Base-by-base conservation (phyloP, 805 yeast genomes). In the Hanseniaspora thailandica region DNA sequence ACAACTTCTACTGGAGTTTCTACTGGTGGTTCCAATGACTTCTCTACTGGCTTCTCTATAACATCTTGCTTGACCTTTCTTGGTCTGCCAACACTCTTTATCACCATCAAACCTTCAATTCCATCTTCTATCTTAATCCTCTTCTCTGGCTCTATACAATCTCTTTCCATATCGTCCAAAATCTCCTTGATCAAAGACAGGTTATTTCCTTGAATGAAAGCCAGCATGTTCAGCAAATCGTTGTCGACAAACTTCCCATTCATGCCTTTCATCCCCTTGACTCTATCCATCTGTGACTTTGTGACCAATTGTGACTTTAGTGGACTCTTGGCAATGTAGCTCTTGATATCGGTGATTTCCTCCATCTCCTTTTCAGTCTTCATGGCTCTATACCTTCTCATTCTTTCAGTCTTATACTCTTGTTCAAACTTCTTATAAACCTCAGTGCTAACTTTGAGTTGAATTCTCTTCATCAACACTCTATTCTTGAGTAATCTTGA, bases 351-450 rank as follows among this genome's bases (percentile, higher is more conserved):
- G 10, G 20, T 43, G 15, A 50, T 43, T 22, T 43, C n/a, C 12
- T 43, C 26, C 40, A 34, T 50, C 10, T 50, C 45, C 15, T 23
- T 23, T 9, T 41, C 45, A 9, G 19, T 17, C 15, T 43, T 50
- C 12, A 40, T 3, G 2, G 54, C 54, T 22, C 54, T 41, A n/a
- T 50, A 50, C n/a, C 54, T 44, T 50, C 54, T 50, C 54, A 50
- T 50, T 50, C 54, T 50, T 23, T 50, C 54, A 10, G 45, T 50
- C 20, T 43, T 50, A 22, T 50, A 50, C 19, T 50, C 54, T n/a
- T 43, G 30, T 6, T 34, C 36, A 43, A 43, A 50, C 38, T 50
- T 50, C 31, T 43, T 50, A 20, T 43, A 50, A 9, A 50, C 39
- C 17, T 50, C 54, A 7, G 47, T 19, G n/a, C 44, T 34, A 4